A percentile compares a stretch with the other conserved stretches of the same genome.
These are phyloP conservation scores for Ceratocystis cubensis DNA, from an alignment of 2,329 filamentous ascomycete genomes.

Conservation along the genomic window DNA sequence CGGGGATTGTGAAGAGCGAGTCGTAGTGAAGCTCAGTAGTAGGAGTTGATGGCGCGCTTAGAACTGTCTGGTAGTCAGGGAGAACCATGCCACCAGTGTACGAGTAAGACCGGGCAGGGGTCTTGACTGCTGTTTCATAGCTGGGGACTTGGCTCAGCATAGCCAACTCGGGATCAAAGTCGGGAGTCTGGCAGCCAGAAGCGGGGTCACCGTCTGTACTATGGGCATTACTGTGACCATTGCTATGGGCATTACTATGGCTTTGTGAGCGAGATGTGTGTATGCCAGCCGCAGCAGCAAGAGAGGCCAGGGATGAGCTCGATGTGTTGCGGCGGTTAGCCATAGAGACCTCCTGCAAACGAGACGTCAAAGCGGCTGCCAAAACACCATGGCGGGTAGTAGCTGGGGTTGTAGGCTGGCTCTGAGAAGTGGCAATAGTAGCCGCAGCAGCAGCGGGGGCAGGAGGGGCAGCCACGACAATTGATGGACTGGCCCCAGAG, in stretches of 20 bases:
- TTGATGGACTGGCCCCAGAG: slow-evolving; percentile 25
- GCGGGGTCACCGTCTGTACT: slow-evolving; percentile 36
- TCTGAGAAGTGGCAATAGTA: background rate
- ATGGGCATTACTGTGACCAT: slow-evolving; percentile 24
- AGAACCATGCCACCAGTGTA: slow-evolving; percentile 39
- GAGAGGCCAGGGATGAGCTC: slow-evolving; percentile 34
- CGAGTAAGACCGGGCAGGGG: slow-evolving; percentile 44
- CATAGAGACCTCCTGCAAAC: slow-evolving; percentile 55
- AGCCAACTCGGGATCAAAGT: slow-evolving; percentile 47
- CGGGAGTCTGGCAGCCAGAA: slow-evolving; percentile 42
- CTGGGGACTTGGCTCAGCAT: slow-evolving; percentile 63
- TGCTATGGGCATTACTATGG: slow-evolving; percentile 4
- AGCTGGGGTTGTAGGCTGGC: slow-evolving; percentile 10
- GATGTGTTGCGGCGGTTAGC: slow-evolving; percentile 36
- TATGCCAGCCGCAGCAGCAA: slow-evolving; percentile 36
- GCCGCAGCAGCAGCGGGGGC: slow-evolving; percentile 2
- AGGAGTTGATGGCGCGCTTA: slow-evolving; percentile 29
- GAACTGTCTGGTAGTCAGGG: slow-evolving; percentile 55
- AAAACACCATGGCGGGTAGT: slow-evolving; percentile 20
- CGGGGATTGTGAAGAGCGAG: slow-evolving; percentile 19
- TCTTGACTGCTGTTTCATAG: slow-evolving; percentile 60
- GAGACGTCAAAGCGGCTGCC: slow-evolving; percentile 43
- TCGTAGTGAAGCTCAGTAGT: slow-evolving; percentile 16
- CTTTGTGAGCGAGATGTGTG: slow-evolving; percentile 23
- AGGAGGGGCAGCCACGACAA: slow-evolving; percentile 15